These are phyloP conservation scores for Bertia moriformis DNA, from an alignment of 2,329 filamentous ascomycete species.

Conservation along the genomic window DNA sequence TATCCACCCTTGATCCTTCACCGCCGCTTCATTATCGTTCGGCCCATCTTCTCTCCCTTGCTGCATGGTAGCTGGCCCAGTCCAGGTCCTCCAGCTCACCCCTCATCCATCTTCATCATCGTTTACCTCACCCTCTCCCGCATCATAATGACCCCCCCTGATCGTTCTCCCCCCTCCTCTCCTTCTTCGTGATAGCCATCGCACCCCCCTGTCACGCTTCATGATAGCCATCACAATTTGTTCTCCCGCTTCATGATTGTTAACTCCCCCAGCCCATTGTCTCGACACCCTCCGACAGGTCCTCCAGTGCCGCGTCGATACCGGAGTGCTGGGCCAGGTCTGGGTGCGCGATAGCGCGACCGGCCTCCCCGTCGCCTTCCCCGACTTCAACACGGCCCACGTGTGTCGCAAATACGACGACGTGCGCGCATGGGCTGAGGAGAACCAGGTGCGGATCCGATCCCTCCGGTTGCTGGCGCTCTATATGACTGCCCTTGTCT, in stretches of 20 bases:
- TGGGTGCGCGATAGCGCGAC: slow-evolving; percentile 34
- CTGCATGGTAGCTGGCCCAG: too few relatives aligned
- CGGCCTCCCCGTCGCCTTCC: slow-evolving; percentile 27
- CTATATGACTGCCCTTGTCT: neutral
- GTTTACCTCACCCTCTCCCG: too few relatives aligned
- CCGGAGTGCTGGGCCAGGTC: slow-evolving; percentile 43
- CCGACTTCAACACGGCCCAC: slow-evolving; percentile 48
- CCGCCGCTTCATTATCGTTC: too few relatives aligned
- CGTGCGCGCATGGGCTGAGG: slow-evolving; percentile 35
- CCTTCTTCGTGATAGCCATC: neutral
- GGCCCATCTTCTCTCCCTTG: too few relatives aligned
- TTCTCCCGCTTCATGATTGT: too few relatives aligned
- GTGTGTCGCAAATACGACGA: slow-evolving; percentile 41
- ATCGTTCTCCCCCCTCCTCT: slow-evolving; percentile 1
- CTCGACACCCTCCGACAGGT: slow-evolving; percentile 46
- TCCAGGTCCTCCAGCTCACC: too few relatives aligned
- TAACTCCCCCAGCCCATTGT: slow-evolving; percentile 35
- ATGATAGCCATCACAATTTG: neutral
- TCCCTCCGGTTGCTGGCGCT: neutral
- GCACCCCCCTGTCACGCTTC: neutral
- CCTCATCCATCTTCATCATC: too few relatives aligned
- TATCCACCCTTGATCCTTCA: too few relatives aligned
- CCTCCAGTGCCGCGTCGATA: slow-evolving; percentile 47
- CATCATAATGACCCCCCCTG: too few relatives aligned
- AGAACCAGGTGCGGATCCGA: slow-evolving; percentile 28